Evolutionary conservation across 257 asterid species (phyloP), one percentile per base, ranked within the genome.

Genomic region (Perilla frutescens): DNA sequence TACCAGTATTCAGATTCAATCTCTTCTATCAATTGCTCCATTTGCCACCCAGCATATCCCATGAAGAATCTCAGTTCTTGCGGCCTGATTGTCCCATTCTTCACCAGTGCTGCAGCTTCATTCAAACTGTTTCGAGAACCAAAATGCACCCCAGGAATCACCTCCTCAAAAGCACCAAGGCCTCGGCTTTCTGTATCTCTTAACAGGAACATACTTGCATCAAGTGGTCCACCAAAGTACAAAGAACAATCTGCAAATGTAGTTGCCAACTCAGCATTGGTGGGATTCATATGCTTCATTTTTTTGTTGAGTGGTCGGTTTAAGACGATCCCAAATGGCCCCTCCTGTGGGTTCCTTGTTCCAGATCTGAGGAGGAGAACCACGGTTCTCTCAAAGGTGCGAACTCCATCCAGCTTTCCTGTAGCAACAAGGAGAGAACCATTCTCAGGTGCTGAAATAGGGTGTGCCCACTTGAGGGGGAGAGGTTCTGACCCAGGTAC

Each of bases 141-240:
- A 80, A 88, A 93, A 62, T 86, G 85, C 12, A 91, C 80, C 3
- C 97, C 97, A 1, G 90, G 90, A 62, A 88, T 80, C 41, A 91
- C 97, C 82, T 86, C 96, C 76, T 90, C 96, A 26, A 91, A 88
- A 44, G 96, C 86, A 43, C 79, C 78, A 63, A 77, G 79, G 20
- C 78, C 77, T 6, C 79, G 61, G 55, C 71, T 76, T 41, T 84
- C 97, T 4, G 62, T 83, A 49, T 81, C 76, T 84, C 89, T 81
- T 72, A 94, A 59, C 77, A 94, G 55, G 66, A 90, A 90, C 92
- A 90, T 91, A 72, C 95, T 91, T 8, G 99, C 96, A 44, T 90
- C 97, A 12, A 94, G 99, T 76, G 99, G 99, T 3, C 99, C 99
- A 26, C 97, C 99, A 71, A 87, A 91, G 79, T 91, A 87, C 90